These are phyloP conservation scores for Bipolaris victoriae DNA, from an alignment of 2,329 filamentous ascomycete species.

Conservation along the genomic window DNA sequence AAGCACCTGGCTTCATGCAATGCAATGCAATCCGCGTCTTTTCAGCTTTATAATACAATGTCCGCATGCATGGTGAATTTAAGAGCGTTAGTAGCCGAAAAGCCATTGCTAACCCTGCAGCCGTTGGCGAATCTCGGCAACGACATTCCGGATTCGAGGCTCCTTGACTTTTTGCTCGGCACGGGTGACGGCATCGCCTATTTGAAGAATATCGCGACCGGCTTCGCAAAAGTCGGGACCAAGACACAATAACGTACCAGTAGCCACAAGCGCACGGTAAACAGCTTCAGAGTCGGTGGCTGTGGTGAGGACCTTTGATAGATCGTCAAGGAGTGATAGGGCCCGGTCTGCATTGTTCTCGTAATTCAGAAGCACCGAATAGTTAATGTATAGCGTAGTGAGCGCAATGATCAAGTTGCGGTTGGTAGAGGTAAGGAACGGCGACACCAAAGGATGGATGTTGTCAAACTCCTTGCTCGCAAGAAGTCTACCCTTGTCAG, in stretches of 20 bases:
- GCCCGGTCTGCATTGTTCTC: constrained; percentile 57
- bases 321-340: constrained; percentile 64
- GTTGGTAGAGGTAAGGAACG: constrained; percentile 64
- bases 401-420: constrained; percentile 83
- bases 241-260: constrained; percentile 76
- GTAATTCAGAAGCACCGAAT: constrained; percentile 70
- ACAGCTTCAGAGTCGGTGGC: constrained; percentile 81
- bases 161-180: constrained; percentile 63
- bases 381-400: constrained; percentile 84
- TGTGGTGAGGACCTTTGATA: constrained; percentile 67
- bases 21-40: neutral
- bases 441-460: constrained; percentile 68
- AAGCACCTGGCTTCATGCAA: constrained; percentile 3
- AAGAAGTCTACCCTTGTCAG: constrained; percentile 68
- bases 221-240: constrained; percentile 65
- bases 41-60: neutral
- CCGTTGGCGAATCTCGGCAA: constrained; percentile 64
- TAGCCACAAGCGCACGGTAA: constrained; percentile 79
- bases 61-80: neutral
- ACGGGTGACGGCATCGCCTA: constrained; percentile 55
- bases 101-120: constrained; percentile 37
- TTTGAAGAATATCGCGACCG: constrained; percentile 63
- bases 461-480: constrained; percentile 65
- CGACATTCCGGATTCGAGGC: constrained; percentile 65
- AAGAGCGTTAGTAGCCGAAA: neutral